phyloP scores from a whole-genome alignment of 148 eudicot species.

The Vaccinium vitisidaea region DNA sequence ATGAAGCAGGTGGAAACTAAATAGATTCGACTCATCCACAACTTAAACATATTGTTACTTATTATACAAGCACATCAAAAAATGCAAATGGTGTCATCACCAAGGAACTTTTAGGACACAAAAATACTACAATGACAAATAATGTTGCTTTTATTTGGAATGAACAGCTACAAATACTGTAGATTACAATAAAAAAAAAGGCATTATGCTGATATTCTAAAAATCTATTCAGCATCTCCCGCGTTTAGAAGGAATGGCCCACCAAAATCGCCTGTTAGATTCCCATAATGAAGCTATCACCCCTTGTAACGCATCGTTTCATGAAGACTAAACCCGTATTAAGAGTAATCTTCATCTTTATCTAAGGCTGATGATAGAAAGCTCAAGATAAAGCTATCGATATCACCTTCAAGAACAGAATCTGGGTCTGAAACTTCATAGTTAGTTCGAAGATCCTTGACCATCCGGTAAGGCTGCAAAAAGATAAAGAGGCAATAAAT shows the following conservation, averaged over 20 bases:
- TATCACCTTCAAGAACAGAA: slow-evolving; percentile 85
- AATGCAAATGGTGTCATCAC: background rate
- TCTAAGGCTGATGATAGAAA: slow-evolving; percentile 72
- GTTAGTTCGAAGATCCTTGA: slow-evolving; percentile 89
- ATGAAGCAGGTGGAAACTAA: background rate
- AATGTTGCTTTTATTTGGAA: background rate
- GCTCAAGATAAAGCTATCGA: slow-evolving; percentile 84
- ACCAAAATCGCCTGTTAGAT: background rate
- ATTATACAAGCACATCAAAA: background rate
- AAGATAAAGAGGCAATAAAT: background rate
- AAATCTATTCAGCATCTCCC: background rate
- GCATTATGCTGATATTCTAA: background rate
- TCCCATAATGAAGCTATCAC: background rate
- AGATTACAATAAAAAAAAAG: background rate
- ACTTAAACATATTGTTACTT: background rate
- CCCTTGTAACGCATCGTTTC: background rate
- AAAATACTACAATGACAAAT: background rate
- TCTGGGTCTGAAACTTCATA: slow-evolving; percentile 94
- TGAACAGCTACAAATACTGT: background rate
- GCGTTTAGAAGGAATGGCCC: background rate
- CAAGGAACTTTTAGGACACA: background rate
- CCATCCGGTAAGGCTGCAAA: slow-evolving; percentile 94
- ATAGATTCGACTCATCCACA: background rate
- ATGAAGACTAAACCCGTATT: slow-evolving; percentile 1
- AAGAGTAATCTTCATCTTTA: slow-evolving; percentile 45